Base-by-base conservation (phyloP, 176 grass and related monocot genomes). In the Lolium rigidum region DNA sequence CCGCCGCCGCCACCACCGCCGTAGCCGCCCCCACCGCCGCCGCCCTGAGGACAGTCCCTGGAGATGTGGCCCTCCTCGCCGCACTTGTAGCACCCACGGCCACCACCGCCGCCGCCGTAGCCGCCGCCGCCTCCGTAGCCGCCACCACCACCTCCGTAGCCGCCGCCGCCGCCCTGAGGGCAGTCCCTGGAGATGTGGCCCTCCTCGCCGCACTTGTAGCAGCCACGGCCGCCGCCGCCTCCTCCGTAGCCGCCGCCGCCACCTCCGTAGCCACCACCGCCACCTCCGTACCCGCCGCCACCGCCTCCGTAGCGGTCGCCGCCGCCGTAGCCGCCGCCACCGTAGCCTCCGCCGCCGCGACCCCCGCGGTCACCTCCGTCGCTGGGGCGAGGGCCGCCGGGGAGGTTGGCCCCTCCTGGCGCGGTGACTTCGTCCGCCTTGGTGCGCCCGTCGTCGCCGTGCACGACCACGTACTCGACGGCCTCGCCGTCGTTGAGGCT, bases 21-120 rank as follows among this genome's bases (percentile, higher is more conserved):
- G 7, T 58, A 58, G 55, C 55, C 55, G 3, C 55, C 55, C 0
- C 61, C 61, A 0, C 12, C 61, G 25, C 62, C 25, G 13, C 13
- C 62, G 6, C 25, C 25, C 62, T 65, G 24, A 31, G 62, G 25
- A 10, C 62, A 65, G 2, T 65, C 62, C 25, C 62, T 31, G 62
- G 62, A 65, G 62, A 31, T 65, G 62, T 65, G 62, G 25, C 62
- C 63, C 63, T 66, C 63, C 28, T 66, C 63, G 63, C 63, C 63
- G 63, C 63, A 66, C 26, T 66, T 66, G 63, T 66, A 66, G 63
- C 63, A 66, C 13, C 63, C 63, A 37, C 63, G 13, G 63, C 63
- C 26, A 13, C 61, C 61, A 12, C 61, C 61, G 1, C 60, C 60
- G 0, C 60, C 60, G 0, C 60, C 60, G 3, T 35, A 35, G 31